Percentiles rank a stretch among this genome's conserved stretches.
Evolutionary conservation across 2,329 filamentous ascomycete species (phyloP).

Genomic region (Diaporthe batatas): DNA sequence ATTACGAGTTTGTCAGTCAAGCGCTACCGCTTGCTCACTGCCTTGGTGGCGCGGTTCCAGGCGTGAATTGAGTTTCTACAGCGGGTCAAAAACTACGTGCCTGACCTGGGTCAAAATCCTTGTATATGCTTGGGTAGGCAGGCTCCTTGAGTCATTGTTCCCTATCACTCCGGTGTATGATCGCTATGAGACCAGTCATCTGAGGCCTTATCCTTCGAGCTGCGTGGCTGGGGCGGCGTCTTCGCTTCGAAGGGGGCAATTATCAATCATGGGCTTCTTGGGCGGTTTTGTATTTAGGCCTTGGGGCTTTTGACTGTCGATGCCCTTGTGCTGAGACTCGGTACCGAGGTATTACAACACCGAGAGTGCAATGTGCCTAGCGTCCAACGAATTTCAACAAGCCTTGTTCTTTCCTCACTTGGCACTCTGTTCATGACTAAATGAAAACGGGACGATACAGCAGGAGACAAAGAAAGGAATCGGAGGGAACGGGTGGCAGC

Average conservation of each 20-base stretch:
- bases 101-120: neutral
- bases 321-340: too few relatives aligned
- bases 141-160: neutral
- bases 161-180: neutral
- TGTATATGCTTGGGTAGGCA: too few relatives aligned
- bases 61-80: neutral
- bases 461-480: too few relatives aligned
- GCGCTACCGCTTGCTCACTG: neutral
- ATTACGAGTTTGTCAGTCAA: neutral
- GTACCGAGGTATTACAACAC: too few relatives aligned
- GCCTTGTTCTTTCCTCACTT: too few relatives aligned
- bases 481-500: too few relatives aligned
- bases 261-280: neutral
- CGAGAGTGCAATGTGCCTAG: too few relatives aligned
- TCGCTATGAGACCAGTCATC: neutral
- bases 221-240: neutral
- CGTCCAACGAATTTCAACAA: too few relatives aligned
- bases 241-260: neutral
- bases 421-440: too few relatives aligned
- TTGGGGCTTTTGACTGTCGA: neutral
- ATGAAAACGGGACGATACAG: too few relatives aligned
- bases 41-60: too few relatives aligned
- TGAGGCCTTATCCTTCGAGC: neutral
- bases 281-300: neutral
- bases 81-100: neutral